Percentiles rank a stretch among this genome's conserved stretches.
Evolutionary conservation across 129 eudicot species (phyloP).

Genomic region (Heracleum sosnowskyi): DNA sequence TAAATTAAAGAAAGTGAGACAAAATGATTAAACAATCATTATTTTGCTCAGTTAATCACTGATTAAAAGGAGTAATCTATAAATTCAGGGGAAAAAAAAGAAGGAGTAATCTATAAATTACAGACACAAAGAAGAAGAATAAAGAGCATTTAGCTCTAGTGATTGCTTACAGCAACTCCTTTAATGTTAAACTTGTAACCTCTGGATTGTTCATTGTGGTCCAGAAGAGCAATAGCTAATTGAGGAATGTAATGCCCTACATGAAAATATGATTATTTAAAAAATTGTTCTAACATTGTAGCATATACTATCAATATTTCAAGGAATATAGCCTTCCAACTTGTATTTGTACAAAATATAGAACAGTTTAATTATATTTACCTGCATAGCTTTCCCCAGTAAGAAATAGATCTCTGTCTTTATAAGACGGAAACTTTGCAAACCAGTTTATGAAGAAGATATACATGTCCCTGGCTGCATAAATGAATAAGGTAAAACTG

Average conservation of each 20-base stretch:
- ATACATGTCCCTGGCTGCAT: constrained; percentile 77
- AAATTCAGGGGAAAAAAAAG: too few relatives aligned
- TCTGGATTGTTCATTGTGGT: constrained; percentile 57
- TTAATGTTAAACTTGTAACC: constrained; percentile 85
- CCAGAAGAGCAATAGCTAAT: constrained; percentile 68
- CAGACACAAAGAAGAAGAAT: neutral
- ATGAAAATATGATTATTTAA: neutral
- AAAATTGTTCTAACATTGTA: neutral
- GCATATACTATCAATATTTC: too few relatives aligned
- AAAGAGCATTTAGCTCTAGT: neutral
- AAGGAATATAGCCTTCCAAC: neutral
- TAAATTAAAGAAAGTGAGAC: neutral
- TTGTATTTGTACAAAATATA: neutral
- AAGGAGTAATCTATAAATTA: neutral
- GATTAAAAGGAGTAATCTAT: neutral
- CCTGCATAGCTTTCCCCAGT: constrained; percentile 99
- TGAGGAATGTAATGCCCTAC: constrained; percentile 96
- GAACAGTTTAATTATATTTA: constrained; percentile 4
- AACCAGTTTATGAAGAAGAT: constrained; percentile 72
- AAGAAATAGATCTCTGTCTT: constrained; percentile 53
- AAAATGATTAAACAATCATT: neutral
- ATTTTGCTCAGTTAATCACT: neutral
- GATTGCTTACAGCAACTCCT: constrained; percentile 84
- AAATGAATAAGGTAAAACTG: constrained; percentile 6
- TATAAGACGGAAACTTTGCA: constrained; percentile 66